These are phyloP conservation scores for Hysterangium stoloniferum DNA, from an alignment of 768 basidiomycete genomes.

Conservation along the genomic window DNA sequence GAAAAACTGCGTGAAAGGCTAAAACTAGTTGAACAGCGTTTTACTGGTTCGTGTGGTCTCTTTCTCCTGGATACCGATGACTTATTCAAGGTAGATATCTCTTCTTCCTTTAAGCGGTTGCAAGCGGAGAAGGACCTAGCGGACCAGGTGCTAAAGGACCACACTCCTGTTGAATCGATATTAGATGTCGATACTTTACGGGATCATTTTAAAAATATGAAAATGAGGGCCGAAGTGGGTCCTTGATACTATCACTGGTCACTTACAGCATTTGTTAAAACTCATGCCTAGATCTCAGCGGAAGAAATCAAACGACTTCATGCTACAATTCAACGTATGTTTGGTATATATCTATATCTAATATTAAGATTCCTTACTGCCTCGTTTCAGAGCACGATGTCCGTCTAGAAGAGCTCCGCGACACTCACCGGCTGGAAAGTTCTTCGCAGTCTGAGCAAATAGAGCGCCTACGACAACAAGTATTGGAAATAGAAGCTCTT, in stretches of 20 bases:
- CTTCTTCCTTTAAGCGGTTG: constrained; percentile 66
- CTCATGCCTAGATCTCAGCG: constrained; percentile 44
- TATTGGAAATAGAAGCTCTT: constrained; percentile 63
- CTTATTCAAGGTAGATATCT: constrained; percentile 48
- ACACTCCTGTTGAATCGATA: constrained; percentile 63
- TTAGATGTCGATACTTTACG: constrained; percentile 59
- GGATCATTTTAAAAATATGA: constrained; percentile 62
- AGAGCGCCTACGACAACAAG: constrained; percentile 57
- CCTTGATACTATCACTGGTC: background rate
- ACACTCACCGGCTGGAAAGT: constrained; percentile 74
- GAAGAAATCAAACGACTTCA: constrained; percentile 75
- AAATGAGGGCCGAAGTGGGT: constrained; percentile 63
- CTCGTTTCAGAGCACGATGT: constrained; percentile 64
- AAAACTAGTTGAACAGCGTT: constrained; percentile 68
- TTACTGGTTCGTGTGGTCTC: constrained; percentile 42
- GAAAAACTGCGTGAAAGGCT: constrained; percentile 60
- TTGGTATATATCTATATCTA: background rate
- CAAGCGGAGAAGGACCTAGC: constrained; percentile 65
- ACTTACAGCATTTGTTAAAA: background rate
- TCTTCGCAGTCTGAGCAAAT: constrained; percentile 73
- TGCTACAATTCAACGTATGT: constrained; percentile 64
- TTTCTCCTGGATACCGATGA: background rate
- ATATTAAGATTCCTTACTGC: background rate
- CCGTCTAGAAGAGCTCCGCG: constrained; percentile 75
- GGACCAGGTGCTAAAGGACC: constrained; percentile 58